Conservation (phyloP, 1,284 basidiomycete species). For the Baeospora myosura region DNA sequence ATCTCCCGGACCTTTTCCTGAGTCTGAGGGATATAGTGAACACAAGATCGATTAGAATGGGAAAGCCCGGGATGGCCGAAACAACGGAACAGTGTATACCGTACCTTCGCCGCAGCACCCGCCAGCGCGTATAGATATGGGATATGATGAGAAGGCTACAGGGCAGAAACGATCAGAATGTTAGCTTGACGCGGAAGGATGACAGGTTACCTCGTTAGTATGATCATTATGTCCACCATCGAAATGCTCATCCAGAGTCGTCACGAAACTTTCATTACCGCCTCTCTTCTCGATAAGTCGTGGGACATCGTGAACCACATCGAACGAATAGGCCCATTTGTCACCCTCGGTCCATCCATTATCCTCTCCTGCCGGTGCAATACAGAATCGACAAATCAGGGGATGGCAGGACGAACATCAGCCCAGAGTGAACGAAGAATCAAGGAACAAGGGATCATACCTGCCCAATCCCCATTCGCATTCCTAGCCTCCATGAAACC, state of each 20-base stretch:
- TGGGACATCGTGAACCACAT: slow-evolving; percentile 67
- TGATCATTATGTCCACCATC: slow-evolving; percentile 78
- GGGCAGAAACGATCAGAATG: neutral
- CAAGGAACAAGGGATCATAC: slow-evolving; percentile 26
- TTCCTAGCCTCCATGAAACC: slow-evolving; percentile 80
- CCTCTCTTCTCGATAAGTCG: slow-evolving; percentile 59
- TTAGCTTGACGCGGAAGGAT: slow-evolving; percentile 1
- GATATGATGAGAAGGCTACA: slow-evolving; percentile 72
- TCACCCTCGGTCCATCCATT: slow-evolving; percentile 45
- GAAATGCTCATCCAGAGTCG: slow-evolving; percentile 72
- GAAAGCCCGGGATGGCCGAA: too few species aligned
- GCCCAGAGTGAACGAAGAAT: neutral
- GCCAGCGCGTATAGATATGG: slow-evolving; percentile 76
- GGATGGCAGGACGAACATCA: too few species aligned
- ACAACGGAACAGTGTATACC: too few species aligned
- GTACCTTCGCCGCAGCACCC: slow-evolving; percentile 59
- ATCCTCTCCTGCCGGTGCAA: slow-evolving; percentile 3
- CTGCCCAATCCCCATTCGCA: slow-evolving; percentile 65
- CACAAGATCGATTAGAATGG: too few species aligned
- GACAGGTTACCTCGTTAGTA: slow-evolving; percentile 60
- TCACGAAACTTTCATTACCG: slow-evolving; percentile 56
- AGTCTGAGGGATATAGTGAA: too few species aligned
- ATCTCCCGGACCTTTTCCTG: slow-evolving; percentile 68
- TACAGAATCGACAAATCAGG: too few species aligned
- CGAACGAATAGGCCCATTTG: slow-evolving; percentile 78